phyloP scores from a whole-genome alignment of 1,284 basidiomycete species.

The Irpex lacteus region DNA sequence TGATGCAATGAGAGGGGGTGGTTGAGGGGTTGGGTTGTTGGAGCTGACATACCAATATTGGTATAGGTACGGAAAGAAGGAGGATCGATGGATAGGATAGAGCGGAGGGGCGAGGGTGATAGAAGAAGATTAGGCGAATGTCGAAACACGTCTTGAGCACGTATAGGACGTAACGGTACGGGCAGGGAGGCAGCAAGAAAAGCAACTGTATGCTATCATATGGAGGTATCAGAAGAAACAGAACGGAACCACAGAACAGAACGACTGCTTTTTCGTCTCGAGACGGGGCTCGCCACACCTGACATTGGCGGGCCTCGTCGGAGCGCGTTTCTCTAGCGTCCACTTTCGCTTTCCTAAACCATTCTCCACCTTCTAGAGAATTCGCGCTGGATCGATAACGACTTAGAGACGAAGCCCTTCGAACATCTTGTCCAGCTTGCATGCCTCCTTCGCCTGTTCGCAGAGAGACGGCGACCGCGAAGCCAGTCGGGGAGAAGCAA shows the following conservation, averaged over 20 bases:
- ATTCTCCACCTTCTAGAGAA: neutral
- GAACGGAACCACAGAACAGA: no score
- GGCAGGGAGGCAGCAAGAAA: no score
- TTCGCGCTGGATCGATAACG: neutral
- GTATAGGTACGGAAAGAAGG: neutral
- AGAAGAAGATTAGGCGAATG: no score
- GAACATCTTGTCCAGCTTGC: conserved; percentile 8
- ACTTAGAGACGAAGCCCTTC: conserved; percentile 6
- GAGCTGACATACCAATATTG: neutral
- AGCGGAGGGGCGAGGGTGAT: no score
- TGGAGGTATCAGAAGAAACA: no score
- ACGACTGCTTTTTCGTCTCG: no score
- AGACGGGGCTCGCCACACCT: no score
- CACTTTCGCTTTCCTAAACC: no score
- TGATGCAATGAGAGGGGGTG: neutral
- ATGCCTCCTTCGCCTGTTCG: neutral
- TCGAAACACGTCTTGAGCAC: no score
- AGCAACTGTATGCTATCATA: no score
- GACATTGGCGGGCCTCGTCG: neutral
- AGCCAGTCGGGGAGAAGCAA: conserved; percentile 2
- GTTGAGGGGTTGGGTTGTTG: neutral
- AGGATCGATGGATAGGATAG: neutral
- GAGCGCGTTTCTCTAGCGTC: neutral
- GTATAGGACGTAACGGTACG: no score
- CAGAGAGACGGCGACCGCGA: conserved; percentile 2